Evolutionary conservation across 2,329 filamentous ascomycete genomes (phyloP), one percentile per base, ranked within the genome.

Genomic region (Furcasterigmium furcatum): DNA sequence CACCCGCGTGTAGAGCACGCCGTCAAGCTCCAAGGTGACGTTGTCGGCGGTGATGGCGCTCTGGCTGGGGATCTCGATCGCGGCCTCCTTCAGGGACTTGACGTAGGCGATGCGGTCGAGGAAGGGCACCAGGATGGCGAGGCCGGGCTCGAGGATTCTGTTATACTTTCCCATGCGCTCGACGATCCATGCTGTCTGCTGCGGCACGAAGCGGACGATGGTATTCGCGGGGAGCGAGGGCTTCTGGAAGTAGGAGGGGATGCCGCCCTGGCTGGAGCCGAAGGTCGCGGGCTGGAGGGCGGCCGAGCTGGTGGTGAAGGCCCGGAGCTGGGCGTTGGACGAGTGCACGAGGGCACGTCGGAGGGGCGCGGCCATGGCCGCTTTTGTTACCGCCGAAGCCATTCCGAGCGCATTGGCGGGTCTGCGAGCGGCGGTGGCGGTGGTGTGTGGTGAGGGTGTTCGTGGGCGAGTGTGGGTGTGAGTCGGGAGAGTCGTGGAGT

Each of bases 111-210:
- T 97, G 51, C 91, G 87, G 70, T 99, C 94, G 65, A 99, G 73
- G 55, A 97, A 87, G 2, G 94, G 94, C 45, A 94, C 77, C 55
- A 99, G 72, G 52, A 99, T 79, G 19, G 94, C 91, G 51, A 99
- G 76, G 46, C 94, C 94, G 4, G 94, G 94, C 58, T 96, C 82
- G 42, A 99, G 74, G 60, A 99, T 96, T 49, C 91, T 82, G 71
- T 89, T 87, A 74, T 96, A 99, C 70, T 91, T 94, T 59, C 94
- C 94, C 94, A 99, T 99, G 62, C 94, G 91, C 80, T 99, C 94
- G 46, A 99, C 94, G 48, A 99, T 92, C 94, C 94, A 99, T 66
- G 94, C 94, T 58, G 92, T 97, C 74, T 99, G 94, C 71, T 99
- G 94, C n/a, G 94, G 94, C 35, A 99, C 94, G 69, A 97, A 99